These are phyloP conservation scores for Penstemon eatonii DNA, from an alignment of 257 asterid genomes.

Conservation along the genomic window DNA sequence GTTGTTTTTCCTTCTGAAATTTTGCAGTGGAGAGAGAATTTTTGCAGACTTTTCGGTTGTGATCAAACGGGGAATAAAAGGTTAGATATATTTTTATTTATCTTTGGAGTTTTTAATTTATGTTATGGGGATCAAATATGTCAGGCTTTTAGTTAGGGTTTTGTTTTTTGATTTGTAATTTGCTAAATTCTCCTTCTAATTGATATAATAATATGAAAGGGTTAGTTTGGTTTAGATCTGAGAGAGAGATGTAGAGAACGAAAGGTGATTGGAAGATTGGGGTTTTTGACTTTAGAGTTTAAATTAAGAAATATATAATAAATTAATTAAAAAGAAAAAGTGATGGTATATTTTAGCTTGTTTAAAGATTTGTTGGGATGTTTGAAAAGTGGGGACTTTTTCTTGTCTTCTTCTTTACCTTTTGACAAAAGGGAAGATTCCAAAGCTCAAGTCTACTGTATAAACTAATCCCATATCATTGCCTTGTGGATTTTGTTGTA, in stretches of 20 bases:
- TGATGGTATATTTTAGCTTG: constrained; percentile 25
- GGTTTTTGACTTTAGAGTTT: constrained; percentile 53
- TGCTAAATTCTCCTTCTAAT: not conserved
- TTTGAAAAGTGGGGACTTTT: constrained; percentile 43
- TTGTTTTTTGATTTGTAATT: constrained; percentile 6
- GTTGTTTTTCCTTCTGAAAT: too few relatives aligned
- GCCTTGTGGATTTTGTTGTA: not conserved
- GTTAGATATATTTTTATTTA: not conserved
- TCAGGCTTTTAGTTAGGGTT: not conserved
- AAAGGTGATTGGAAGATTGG: constrained; percentile 43
- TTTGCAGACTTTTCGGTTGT: too few relatives aligned
- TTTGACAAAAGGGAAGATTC: constrained; percentile 64
- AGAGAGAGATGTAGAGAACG: constrained; percentile 39
- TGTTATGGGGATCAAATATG: not conserved
- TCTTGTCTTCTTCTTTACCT: constrained; percentile 63
- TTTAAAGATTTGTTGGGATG: constrained; percentile 40
- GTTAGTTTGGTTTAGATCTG: constrained; percentile 43
- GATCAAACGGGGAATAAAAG: too few relatives aligned
- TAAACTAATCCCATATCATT: constrained; percentile 9
- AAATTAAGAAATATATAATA: constrained; percentile 11
- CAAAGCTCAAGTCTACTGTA: constrained; percentile 26
- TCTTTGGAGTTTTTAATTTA: too few relatives aligned
- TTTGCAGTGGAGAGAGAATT: too few relatives aligned
- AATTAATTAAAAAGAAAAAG: not conserved
- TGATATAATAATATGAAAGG: not conserved